Evolutionary conservation across 371 early-diverging fungal species (phyloP).

Genomic region (Globomyces sp.): DNA sequence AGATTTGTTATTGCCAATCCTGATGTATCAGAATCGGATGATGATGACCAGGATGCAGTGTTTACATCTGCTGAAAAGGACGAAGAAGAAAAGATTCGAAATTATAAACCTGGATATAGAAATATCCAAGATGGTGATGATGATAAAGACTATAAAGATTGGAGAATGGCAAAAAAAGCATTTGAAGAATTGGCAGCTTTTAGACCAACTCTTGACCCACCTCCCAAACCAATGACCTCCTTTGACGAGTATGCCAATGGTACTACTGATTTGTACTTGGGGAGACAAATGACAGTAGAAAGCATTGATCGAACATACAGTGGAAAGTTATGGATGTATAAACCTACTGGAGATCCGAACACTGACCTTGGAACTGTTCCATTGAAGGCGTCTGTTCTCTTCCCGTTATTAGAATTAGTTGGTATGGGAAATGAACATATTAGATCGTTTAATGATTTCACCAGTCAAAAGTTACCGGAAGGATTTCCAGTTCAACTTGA

Average conservation of each 20-base stretch:
- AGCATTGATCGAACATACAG: slow-evolving; percentile 17
- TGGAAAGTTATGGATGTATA: slow-evolving; percentile 48
- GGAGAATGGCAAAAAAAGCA: slow-evolving; percentile 18
- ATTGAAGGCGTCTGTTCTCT: slow-evolving; percentile 29
- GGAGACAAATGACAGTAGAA: slow-evolving; percentile 26
- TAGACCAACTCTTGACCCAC: slow-evolving; percentile 33
- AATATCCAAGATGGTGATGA: slow-evolving; percentile 19
- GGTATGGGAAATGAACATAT: slow-evolving; percentile 42
- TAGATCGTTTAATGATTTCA: slow-evolving; percentile 37
- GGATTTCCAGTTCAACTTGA: slow-evolving; percentile 49
- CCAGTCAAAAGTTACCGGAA: slow-evolving; percentile 37
- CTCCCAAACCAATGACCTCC: background rate
- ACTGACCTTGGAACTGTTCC: slow-evolving; percentile 31
- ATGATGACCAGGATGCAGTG: background rate
- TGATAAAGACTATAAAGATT: slow-evolving; percentile 20
- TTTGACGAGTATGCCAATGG: slow-evolving; percentile 31
- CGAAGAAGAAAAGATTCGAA: slow-evolving; percentile 24
- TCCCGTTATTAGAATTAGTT: slow-evolving; percentile 39
- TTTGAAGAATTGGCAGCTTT: slow-evolving; percentile 28
- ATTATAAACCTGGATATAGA: slow-evolving; percentile 29
- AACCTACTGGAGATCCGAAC: slow-evolving; percentile 24
- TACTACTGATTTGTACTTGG: slow-evolving; percentile 28
- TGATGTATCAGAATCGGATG: slow-evolving; percentile 17
- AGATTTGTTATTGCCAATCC: slow-evolving; percentile 22
- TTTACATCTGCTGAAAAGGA: slow-evolving; percentile 13